Base-by-base conservation (phyloP, 2,329 filamentous ascomycete species). In the Aspergillus ochraceoroseus region DNA sequence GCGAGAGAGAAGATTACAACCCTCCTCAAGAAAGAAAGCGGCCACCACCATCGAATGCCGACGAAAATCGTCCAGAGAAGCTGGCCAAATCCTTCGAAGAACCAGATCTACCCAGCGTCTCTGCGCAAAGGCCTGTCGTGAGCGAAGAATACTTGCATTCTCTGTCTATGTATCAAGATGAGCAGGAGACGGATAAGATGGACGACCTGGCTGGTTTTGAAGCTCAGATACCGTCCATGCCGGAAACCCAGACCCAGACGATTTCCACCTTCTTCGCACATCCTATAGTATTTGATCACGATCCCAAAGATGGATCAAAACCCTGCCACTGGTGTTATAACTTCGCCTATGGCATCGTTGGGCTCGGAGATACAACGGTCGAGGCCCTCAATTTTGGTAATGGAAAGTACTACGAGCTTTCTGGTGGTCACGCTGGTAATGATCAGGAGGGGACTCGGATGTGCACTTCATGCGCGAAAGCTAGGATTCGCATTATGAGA, bases 291-390 rank as follows among this genome's bases (percentile, higher is more conserved):
- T 69, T 71, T 49, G 58, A 64, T 22, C 50, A 62, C 43, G 47
- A 55, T 4, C 47, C 54, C 8, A 17, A 32, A 3, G 38, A 54
- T 8, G 42, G 41, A 8, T 43, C 38, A 1, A 31, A 46, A 1
- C 51, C 57, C 1, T 72, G 70, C 46, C 49, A 67, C 43, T 72
- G 66, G 59, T 73, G 69, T 45, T 38, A 48, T 2, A 52, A 66
- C 9, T 59, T 64, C 8, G 36, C 52, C 0, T 72, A 70, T 31
- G 62, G 65, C 1, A 56, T 73, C 6, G 39, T 65, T 1, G 70
- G 70, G 1, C 53, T 65, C 2, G 64, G 60, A 2, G 53, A 58
- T 35, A 47, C 58, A 20, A 31, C 28, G 23, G 57, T 67, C 0
- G 53, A 64, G 31, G 59, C 68, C 2, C 54, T 66, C 3, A 48